Percentiles rank a stretch among this genome's conserved stretches.
These are phyloP conservation scores for Gossypium bickii DNA, from an alignment of 345 rosid species.

Conservation along the genomic window DNA sequence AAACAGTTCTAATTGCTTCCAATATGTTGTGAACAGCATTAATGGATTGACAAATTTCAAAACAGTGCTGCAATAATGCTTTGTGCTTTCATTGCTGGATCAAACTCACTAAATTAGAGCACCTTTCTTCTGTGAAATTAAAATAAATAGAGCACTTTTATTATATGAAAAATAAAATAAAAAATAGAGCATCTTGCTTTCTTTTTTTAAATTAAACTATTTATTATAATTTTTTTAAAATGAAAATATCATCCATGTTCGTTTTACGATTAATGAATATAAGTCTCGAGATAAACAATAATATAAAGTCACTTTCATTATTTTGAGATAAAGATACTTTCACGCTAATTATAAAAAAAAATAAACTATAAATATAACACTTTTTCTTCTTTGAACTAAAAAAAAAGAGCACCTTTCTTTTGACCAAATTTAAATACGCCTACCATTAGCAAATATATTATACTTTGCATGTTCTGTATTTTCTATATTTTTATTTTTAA, in stretches of 20 bases:
- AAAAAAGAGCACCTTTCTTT: neutral
- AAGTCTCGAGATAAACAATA: too few species aligned
- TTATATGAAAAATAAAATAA: neutral
- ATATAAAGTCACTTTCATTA: too few species aligned
- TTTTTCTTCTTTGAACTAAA: neutral
- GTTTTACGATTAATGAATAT: too few species aligned
- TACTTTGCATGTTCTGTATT: neutral
- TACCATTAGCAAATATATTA: slow-evolving; percentile 1
- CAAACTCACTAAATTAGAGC: neutral
- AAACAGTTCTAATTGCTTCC: neutral
- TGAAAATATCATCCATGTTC: too few species aligned
- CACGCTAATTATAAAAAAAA: too few species aligned
- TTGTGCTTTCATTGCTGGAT: neutral
- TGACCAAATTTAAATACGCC: neutral
- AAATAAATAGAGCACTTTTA: neutral
- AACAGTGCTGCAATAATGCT: neutral
- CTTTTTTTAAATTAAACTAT: neutral
- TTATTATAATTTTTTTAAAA: too few species aligned
- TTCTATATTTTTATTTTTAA: neutral
- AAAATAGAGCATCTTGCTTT: neutral
- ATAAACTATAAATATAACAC: too few species aligned
- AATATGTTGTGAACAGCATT: neutral
- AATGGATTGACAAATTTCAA: neutral
- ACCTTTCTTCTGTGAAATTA: neutral
- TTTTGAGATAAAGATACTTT: too few species aligned